Conservation (phyloP, 768 basidiomycete species). For the Boletellus emodensis region DNA sequence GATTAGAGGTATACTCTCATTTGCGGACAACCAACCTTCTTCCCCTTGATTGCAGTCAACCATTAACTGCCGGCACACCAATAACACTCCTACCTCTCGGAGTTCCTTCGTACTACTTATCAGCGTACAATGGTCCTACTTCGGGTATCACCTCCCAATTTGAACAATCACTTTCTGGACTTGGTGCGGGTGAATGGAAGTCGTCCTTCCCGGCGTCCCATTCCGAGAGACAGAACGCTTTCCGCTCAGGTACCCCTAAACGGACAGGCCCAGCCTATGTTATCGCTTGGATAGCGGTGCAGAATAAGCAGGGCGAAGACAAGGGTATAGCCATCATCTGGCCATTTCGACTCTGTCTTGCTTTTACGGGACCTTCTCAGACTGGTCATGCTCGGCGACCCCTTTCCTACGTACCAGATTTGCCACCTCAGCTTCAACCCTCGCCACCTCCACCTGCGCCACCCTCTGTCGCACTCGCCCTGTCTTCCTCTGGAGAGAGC, state of each 20-base stretch:
- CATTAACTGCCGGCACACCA: conserved; percentile 57
- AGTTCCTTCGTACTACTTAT: conserved; percentile 68
- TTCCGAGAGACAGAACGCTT: conserved; percentile 21
- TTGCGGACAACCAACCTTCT: conserved; percentile 56
- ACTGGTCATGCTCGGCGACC: conserved; percentile 37
- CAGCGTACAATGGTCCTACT: conserved; percentile 66
- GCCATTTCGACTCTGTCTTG: conserved; percentile 57
- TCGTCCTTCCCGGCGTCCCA: conserved; percentile 1
- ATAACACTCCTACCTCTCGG: conserved; percentile 68
- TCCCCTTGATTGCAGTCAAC: conserved; percentile 40
- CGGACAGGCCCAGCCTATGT: conserved; percentile 39
- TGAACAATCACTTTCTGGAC: conserved; percentile 54
- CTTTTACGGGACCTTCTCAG: conserved; percentile 36
- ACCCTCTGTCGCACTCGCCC: conserved; percentile 26
- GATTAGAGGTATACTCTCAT: conserved; percentile 63
- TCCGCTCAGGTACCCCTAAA: conserved; percentile 17
- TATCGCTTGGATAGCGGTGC: conserved; percentile 70
- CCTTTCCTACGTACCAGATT: conserved; percentile 56
- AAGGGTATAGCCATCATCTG: conserved; percentile 75
- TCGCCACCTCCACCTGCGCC: conserved; percentile 43
- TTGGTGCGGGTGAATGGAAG: conserved; percentile 57
- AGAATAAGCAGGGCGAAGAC: conserved; percentile 77
- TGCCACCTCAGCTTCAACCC: conserved; percentile 59
- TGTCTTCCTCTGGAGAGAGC: conserved; percentile 17
- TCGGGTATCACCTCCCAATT: conserved; percentile 61